These are phyloP conservation scores for Ogataea sp. DNA, from an alignment of 805 yeast genomes.

Conservation along the genomic window DNA sequence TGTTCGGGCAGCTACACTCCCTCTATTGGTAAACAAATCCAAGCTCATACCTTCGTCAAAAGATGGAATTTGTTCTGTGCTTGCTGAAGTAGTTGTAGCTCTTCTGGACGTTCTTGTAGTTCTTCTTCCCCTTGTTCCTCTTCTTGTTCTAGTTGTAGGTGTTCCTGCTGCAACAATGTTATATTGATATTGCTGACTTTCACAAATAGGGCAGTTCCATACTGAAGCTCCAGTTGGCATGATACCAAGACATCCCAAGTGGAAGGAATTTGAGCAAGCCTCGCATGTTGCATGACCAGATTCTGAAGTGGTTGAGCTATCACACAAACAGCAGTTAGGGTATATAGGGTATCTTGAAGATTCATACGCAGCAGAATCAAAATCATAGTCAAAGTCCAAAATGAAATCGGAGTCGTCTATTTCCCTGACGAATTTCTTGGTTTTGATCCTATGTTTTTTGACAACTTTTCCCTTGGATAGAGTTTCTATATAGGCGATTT, in stretches of 20 bases:
- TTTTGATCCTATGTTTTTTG: slow-evolving; percentile 12
- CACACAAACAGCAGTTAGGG: slow-evolving; percentile 25
- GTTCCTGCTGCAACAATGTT: slow-evolving; percentile 9
- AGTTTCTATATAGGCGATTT: slow-evolving; percentile 15
- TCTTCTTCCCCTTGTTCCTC: neutral
- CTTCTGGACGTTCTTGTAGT: neutral
- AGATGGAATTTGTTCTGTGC: no score
- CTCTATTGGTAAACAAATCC: neutral
- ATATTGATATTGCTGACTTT: slow-evolving; percentile 19
- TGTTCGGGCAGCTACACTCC: neutral
- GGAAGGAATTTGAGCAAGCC: slow-evolving; percentile 25
- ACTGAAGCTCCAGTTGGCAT: slow-evolving; percentile 9
- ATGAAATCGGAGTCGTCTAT: slow-evolving; percentile 13
- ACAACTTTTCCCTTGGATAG: slow-evolving; percentile 9
- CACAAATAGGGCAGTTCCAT: slow-evolving; percentile 29
- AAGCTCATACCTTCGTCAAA: no score
- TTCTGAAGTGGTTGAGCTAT: slow-evolving; percentile 12
- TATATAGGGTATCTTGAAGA: neutral
- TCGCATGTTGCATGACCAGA: slow-evolving; percentile 21
- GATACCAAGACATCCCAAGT: slow-evolving; percentile 22
- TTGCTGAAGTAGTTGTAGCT: neutral
- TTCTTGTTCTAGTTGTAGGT: slow-evolving; percentile 2
- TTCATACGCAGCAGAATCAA: slow-evolving; percentile 2
- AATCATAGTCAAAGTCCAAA: slow-evolving; percentile 2
- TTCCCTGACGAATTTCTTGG: slow-evolving; percentile 16